Conservation (phyloP, 2,329 filamentous ascomycete genomes). For the Pseudocercospora pini-densiflorae region DNA sequence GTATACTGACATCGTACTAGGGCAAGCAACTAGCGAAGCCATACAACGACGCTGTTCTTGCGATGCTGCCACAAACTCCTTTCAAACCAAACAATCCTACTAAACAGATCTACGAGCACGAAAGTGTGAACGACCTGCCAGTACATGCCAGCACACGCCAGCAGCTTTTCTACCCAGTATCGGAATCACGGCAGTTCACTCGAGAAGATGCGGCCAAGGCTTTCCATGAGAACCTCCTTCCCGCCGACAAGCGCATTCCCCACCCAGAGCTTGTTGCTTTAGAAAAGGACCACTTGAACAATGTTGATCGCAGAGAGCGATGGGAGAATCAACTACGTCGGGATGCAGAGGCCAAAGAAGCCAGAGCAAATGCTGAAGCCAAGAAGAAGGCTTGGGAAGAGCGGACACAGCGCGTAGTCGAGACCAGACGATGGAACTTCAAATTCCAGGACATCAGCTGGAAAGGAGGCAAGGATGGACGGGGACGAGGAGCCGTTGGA, state of each 20-base stretch:
- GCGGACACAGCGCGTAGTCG: conserved; percentile 49
- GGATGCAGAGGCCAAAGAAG: conserved; percentile 38
- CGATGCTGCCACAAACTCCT: conserved; percentile 77
- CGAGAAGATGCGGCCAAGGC: conserved; percentile 67
- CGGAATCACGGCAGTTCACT: conserved; percentile 68
- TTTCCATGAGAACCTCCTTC: conserved; percentile 62
- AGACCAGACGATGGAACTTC: conserved; percentile 62
- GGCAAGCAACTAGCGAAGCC: conserved; percentile 75
- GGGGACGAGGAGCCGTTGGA: conserved; percentile 58
- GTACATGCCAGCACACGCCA: conserved; percentile 59
- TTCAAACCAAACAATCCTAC: conserved; percentile 39
- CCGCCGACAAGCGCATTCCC: conserved; percentile 67
- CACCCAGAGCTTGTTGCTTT: conserved; percentile 62
- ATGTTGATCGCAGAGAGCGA: conserved; percentile 47
- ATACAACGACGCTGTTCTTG: conserved; percentile 75
- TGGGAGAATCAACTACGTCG: conserved; percentile 47
- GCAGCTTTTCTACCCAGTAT: conserved; percentile 66
- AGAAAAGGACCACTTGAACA: conserved; percentile 50
- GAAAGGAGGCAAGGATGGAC: conserved; percentile 59
- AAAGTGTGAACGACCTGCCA: conserved; percentile 68
- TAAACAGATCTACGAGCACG: conserved; percentile 54
- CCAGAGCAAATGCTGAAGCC: conserved; percentile 45
- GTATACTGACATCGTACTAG: conserved; percentile 51
- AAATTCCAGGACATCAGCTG: conserved; percentile 64
- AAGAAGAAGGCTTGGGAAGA: conserved; percentile 51